phyloP scores from a whole-genome alignment of 306 rosid species.

The Quercus glauca region DNA sequence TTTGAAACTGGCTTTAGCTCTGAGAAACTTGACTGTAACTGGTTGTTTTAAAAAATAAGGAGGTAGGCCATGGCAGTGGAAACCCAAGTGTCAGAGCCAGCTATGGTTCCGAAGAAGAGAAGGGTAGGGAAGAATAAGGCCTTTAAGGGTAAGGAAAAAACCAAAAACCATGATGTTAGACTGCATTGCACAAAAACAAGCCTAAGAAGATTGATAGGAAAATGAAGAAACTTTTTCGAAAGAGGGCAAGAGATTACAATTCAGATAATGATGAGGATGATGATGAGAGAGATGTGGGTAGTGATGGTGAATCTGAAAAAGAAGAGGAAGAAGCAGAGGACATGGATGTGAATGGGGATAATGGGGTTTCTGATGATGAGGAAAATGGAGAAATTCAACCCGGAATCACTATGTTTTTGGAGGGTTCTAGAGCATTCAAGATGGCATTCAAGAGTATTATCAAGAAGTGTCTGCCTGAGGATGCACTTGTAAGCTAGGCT shows the following conservation, averaged over 20 bases:
- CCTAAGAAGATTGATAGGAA: constrained; percentile 54
- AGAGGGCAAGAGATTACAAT: constrained; percentile 79
- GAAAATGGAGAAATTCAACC: constrained; percentile 56
- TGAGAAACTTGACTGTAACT: too few species aligned
- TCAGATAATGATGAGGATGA: constrained; percentile 55
- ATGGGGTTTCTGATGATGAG: constrained; percentile 43
- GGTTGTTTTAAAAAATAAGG: too few species aligned
- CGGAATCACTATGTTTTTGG: constrained; percentile 65
- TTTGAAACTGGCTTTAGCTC: too few species aligned
- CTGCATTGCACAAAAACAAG: constrained; percentile 35
- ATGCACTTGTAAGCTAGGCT: constrained; percentile 54
- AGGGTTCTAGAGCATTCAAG: constrained; percentile 83
- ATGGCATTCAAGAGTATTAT: constrained; percentile 72
- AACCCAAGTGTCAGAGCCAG: constrained; percentile 29
- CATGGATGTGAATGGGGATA: neutral
- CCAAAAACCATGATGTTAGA: constrained; percentile 26
- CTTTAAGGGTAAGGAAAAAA: constrained; percentile 44
- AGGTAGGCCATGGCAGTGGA: constrained; percentile 60
- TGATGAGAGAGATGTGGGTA: neutral
- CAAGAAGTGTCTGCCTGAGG: constrained; percentile 60
- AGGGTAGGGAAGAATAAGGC: constrained; percentile 44
- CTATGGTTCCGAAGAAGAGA: constrained; percentile 44
- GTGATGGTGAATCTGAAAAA: neutral
- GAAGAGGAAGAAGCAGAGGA: constrained; percentile 30
- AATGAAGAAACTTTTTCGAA: constrained; percentile 72